Evolutionary conservation across 805 yeast genomes (phyloP).

Genomic region (Kazachstania kunashirensis): DNA sequence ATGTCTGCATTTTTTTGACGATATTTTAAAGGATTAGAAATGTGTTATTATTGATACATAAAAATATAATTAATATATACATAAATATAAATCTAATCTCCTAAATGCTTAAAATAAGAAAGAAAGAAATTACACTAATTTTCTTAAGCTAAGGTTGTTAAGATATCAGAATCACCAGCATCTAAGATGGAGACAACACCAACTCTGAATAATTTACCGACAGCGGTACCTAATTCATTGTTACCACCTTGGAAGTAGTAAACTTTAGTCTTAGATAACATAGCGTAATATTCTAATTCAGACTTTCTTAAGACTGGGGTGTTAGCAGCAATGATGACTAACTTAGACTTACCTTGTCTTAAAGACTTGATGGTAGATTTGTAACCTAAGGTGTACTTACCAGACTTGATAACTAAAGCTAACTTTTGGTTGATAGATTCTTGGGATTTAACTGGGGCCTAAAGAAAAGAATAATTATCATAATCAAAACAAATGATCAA

Average conservation of each 20-base stretch:
- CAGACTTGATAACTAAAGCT: slow-evolving; percentile 96
- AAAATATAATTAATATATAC: background rate
- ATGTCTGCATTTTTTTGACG: too few relatives aligned
- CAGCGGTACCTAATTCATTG: slow-evolving; percentile 99
- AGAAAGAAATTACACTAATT: slow-evolving; percentile 6
- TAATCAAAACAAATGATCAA: slow-evolving; percentile 35
- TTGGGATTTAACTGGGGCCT: slow-evolving; percentile 91
- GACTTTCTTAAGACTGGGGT: slow-evolving; percentile 99
- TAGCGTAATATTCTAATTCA: slow-evolving; percentile 99
- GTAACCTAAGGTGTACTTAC: slow-evolving; percentile 99
- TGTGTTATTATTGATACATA: too few relatives aligned
- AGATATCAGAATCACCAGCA: slow-evolving; percentile 99
- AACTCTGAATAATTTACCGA: slow-evolving; percentile 99
- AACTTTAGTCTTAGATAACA: slow-evolving; percentile 92
- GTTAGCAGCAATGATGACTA: slow-evolving; percentile 96
- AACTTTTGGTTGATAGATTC: slow-evolving; percentile 97
- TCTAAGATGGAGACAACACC: slow-evolving; percentile 94
- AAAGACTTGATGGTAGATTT: slow-evolving; percentile 96
- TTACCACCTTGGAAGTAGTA: slow-evolving; percentile 99
- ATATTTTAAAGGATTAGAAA: background rate
- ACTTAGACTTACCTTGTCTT: slow-evolving; percentile 98
- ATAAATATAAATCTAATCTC: background rate
- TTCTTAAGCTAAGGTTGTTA: slow-evolving; percentile 46
- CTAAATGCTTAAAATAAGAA: background rate
- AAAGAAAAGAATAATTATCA: slow-evolving; percentile 8